Evolutionary conservation across 805 yeast genomes (phyloP).

Genomic region (Candida lessepsii): DNA sequence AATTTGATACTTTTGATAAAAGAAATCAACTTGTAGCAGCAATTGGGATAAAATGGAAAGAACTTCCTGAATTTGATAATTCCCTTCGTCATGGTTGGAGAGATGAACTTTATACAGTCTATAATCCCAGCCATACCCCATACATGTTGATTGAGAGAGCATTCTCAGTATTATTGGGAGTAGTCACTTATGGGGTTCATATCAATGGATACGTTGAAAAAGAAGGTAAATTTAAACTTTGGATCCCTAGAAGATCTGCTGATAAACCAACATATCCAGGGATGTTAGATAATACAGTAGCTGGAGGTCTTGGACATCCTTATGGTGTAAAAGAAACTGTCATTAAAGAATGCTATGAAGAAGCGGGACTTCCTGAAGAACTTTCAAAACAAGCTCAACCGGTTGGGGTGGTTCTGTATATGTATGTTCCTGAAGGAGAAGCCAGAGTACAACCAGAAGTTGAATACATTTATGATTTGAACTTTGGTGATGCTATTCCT

Average conservation of each 20-base stretch:
- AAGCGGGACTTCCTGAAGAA: constrained; percentile 69
- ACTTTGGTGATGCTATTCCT: constrained; percentile 51
- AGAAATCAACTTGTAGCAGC: constrained; percentile 41
- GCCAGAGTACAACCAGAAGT: constrained; percentile 87
- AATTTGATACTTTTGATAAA: constrained; percentile 36
- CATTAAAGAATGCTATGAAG: constrained; percentile 84
- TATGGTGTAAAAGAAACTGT: constrained; percentile 72
- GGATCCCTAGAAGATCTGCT: constrained; percentile 83
- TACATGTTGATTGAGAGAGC: constrained; percentile 80
- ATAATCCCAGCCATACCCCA: constrained; percentile 50
- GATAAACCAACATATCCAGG: constrained; percentile 87
- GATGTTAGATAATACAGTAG: constrained; percentile 89
- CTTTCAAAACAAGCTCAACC: constrained; percentile 48
- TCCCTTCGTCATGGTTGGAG: constrained; percentile 71
- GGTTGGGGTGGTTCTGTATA: constrained; percentile 70
- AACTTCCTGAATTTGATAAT: constrained; percentile 23
- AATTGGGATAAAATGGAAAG: constrained; percentile 44
- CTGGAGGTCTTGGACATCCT: constrained; percentile 91
- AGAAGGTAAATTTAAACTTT: constrained; percentile 50
- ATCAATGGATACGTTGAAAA: constrained; percentile 66
- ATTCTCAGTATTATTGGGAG: constrained; percentile 76
- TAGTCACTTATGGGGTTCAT: constrained; percentile 88
- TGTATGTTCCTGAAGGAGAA: constrained; percentile 39
- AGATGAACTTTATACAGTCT: constrained; percentile 74
- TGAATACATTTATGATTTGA: constrained; percentile 75